These are phyloP conservation scores for Tephrocybe sp. DNA, from an alignment of 768 basidiomycete species.

Conservation along the genomic window DNA sequence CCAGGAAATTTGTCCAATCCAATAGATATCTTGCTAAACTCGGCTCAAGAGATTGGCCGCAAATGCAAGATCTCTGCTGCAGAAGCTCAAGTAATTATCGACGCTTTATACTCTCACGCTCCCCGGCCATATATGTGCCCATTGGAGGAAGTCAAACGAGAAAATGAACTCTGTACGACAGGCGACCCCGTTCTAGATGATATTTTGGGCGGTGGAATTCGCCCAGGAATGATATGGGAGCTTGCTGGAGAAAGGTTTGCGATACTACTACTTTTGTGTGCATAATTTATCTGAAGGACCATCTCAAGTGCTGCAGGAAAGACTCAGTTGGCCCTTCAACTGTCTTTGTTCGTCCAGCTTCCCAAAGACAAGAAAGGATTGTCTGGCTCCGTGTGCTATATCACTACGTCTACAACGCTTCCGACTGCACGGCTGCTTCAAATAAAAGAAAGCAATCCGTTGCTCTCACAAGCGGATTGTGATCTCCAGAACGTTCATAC, in stretches of 20 bases:
- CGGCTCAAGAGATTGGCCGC: constrained; percentile 50
- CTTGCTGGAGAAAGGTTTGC: constrained; percentile 82
- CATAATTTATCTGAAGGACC: neutral
- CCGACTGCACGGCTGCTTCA: constrained; percentile 68
- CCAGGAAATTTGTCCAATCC: constrained; percentile 48
- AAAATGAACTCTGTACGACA: constrained; percentile 58
- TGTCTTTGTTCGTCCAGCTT: constrained; percentile 76
- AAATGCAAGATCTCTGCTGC: constrained; percentile 49
- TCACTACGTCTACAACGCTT: constrained; percentile 70
- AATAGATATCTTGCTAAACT: constrained; percentile 47
- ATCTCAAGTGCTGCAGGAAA: constrained; percentile 84
- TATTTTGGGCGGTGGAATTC: constrained; percentile 75
- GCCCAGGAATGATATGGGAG: constrained; percentile 83
- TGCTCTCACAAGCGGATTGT: constrained; percentile 40
- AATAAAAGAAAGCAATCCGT: constrained; percentile 51
- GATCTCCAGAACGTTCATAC: constrained; percentile 61
- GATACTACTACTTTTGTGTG: neutral
- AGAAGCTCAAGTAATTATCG: constrained; percentile 50
- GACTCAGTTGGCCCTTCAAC: constrained; percentile 86
- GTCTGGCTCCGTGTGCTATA: constrained; percentile 68
- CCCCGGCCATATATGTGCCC: constrained; percentile 33
- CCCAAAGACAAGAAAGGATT: constrained; percentile 55
- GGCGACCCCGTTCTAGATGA: constrained; percentile 71
- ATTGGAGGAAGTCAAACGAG: constrained; percentile 37
- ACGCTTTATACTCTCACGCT: constrained; percentile 41